Evolutionary conservation across 2,329 filamentous ascomycete species (phyloP).

Genomic region (Fusarium avenaceum): DNA sequence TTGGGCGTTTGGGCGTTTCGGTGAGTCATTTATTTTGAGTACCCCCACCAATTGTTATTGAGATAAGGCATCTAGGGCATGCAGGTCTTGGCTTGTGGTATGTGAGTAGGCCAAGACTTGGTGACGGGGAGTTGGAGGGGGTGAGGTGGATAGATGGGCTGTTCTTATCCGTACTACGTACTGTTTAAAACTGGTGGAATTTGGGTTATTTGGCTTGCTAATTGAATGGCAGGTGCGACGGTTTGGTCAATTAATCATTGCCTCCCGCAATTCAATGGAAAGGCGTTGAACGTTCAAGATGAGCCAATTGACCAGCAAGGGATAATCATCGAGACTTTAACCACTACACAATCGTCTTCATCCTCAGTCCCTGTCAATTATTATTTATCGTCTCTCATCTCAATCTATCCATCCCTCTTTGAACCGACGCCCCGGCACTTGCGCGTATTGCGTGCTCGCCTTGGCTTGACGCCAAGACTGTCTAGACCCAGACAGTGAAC

Average conservation of each 20-base stretch:
- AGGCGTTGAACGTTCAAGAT: too few species aligned
- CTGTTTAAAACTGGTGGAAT: too few species aligned
- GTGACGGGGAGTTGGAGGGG: not conserved
- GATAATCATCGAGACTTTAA: too few species aligned
- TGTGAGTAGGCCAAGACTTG: not conserved
- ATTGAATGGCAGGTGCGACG: too few species aligned
- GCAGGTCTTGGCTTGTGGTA: not conserved
- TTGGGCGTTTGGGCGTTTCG: not conserved
- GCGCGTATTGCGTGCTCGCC: slow-evolving; percentile 45
- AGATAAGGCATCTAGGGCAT: slow-evolving; percentile 27
- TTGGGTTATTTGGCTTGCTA: too few species aligned
- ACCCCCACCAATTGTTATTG: slow-evolving; percentile 35
- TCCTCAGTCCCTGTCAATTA: not conserved
- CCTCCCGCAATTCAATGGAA: too few species aligned
- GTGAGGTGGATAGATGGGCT: too few species aligned
- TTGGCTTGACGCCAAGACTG: slow-evolving; percentile 37
- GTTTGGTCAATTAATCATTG: too few species aligned
- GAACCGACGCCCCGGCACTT: slow-evolving; percentile 26
- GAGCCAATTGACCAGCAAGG: not conserved
- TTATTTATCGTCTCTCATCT: not conserved
- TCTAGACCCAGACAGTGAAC: slow-evolving; percentile 12
- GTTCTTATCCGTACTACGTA: too few species aligned
- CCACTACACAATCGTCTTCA: not conserved
- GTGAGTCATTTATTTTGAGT: slow-evolving; percentile 44
- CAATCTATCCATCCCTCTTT: too few species aligned